Evolutionary conservation across 192 early-diverging fungal genomes (phyloP), one percentile per base, ranked within the genome.

Genomic region (Coemansia sp.): DNA sequence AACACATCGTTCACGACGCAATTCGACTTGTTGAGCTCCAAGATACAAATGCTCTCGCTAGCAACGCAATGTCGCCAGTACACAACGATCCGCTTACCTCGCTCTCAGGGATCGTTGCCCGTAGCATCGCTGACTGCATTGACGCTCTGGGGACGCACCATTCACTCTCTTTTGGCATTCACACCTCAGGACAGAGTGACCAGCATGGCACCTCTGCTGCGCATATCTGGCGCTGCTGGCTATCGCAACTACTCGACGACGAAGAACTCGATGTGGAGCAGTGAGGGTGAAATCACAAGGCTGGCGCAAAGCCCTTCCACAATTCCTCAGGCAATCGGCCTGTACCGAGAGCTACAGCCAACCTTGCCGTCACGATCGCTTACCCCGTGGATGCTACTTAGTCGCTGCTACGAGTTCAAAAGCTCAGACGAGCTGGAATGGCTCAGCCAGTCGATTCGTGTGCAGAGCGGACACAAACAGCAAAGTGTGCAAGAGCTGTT

Each of bases 371-470:
- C 73, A 18, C 46, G 57, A 20, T 84, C 81, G 27, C 50, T 46
- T n/a, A 72, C 74, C 6, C 81, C 81, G 22, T 84, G 81, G 81
- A 68, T 79, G 62, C 76, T 84, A 11, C 68, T 84, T 22, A 69
- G 70, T 29, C 65, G 69, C 29, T 73, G 76, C 68, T 66, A 75
- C 53, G 68, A 66, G 1, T 68, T 68, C 44, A 57, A 62, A n/a
- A 40, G 29, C 12, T 24, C 60, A 1, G 38, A 33, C 3, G 62
- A 65, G 10, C 16, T 72, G 41, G 61, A 41, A 29, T 75, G 76
- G 74, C 76, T 76, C 55, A 33, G 65, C 6, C 62, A 69, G 47
- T 72, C 70, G 34, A 31, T 79, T 5, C 50, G 71, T 31, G 46
- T 68, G 3, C 33, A 73, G 43, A 68, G 70, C 61, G 68, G 61